phyloP scores from a whole-genome alignment of 2,329 filamentous ascomycete genomes.

The Uncinocarpus reesii region DNA sequence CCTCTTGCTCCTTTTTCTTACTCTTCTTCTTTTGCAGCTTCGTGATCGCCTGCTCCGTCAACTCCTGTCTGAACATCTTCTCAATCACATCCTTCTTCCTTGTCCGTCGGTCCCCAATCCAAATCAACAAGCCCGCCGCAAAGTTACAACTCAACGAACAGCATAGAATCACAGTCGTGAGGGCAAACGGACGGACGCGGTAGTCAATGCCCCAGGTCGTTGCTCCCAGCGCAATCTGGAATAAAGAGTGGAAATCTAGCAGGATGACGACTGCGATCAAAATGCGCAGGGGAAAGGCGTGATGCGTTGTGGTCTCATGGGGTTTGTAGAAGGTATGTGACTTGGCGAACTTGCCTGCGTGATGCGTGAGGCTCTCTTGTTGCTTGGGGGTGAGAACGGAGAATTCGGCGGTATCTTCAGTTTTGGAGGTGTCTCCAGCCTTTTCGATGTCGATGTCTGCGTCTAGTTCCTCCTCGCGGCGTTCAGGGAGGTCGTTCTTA shows the following conservation, averaged over 20 bases:
- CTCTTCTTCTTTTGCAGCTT: constrained; percentile 44
- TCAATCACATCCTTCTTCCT: constrained; percentile 79
- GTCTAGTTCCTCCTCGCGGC: constrained; percentile 17
- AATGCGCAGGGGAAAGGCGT: constrained; percentile 63
- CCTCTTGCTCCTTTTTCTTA: constrained; percentile 32
- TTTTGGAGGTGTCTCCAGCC: constrained; percentile 30
- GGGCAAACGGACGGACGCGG: constrained; percentile 54
- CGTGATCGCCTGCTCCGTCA: constrained; percentile 57
- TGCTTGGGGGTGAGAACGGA: constrained; percentile 57
- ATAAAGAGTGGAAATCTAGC: constrained; percentile 65
- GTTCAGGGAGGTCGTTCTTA: constrained; percentile 51
- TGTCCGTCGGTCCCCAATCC: constrained; percentile 62
- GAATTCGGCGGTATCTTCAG: constrained; percentile 45
- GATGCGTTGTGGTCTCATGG: constrained; percentile 72
- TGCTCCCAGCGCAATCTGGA: constrained; percentile 69
- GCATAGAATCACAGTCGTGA: constrained; percentile 72
- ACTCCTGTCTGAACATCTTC: constrained; percentile 62
- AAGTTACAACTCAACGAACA: constrained; percentile 71
- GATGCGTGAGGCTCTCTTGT: constrained; percentile 60
- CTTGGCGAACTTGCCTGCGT: constrained; percentile 68
- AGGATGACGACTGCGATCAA: constrained; percentile 69
- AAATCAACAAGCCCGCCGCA: constrained; percentile 64
- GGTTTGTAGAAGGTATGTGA: constrained; percentile 85
- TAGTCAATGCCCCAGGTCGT: constrained; percentile 72
- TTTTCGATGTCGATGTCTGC: constrained; percentile 38